These are phyloP conservation scores for Chrysanthemum seticuspe DNA, from an alignment of 129 eudicot genomes.

Conservation along the genomic window DNA sequence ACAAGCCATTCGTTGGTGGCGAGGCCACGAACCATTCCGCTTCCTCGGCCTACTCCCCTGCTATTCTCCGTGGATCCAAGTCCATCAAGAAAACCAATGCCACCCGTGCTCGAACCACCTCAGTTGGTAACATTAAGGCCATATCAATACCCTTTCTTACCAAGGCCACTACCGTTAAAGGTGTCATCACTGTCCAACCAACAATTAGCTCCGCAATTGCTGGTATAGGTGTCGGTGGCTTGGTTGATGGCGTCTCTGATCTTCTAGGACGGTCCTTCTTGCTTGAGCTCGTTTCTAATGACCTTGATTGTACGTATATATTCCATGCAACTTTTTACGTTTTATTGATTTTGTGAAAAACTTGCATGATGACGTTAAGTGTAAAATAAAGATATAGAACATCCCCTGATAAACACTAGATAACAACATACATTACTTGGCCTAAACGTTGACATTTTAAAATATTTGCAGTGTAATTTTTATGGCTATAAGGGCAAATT, in stretches of 20 bases:
- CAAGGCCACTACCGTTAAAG: slow-evolving; percentile 32
- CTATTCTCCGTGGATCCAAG: slow-evolving; percentile 2
- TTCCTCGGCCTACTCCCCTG: slow-evolving; percentile 28
- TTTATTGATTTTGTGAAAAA: neutral
- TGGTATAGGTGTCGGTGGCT: slow-evolving; percentile 35
- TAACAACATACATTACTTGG: too few species aligned
- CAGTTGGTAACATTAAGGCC: slow-evolving; percentile 26
- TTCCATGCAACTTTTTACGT: neutral
- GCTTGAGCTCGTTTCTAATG: slow-evolving; percentile 58
- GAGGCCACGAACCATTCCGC: slow-evolving; percentile 28
- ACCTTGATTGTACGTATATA: slow-evolving; percentile 43
- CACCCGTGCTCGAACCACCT: slow-evolving; percentile 22
- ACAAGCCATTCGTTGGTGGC: slow-evolving; percentile 23
- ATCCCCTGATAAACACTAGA: too few species aligned
- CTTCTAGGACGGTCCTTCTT: slow-evolving; percentile 44
- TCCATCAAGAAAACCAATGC: slow-evolving; percentile 22
- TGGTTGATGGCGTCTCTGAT: slow-evolving; percentile 44
- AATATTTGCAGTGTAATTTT: too few species aligned
- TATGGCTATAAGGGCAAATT: too few species aligned
- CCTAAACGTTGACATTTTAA: too few species aligned
- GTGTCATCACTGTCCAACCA: slow-evolving; percentile 41
- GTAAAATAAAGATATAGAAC: neutral
- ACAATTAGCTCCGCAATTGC: slow-evolving; percentile 38
- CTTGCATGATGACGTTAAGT: neutral
- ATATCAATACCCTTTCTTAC: slow-evolving; percentile 23